phyloP scores from a whole-genome alignment of 768 basidiomycete genomes.

The Suillus lakei region DNA sequence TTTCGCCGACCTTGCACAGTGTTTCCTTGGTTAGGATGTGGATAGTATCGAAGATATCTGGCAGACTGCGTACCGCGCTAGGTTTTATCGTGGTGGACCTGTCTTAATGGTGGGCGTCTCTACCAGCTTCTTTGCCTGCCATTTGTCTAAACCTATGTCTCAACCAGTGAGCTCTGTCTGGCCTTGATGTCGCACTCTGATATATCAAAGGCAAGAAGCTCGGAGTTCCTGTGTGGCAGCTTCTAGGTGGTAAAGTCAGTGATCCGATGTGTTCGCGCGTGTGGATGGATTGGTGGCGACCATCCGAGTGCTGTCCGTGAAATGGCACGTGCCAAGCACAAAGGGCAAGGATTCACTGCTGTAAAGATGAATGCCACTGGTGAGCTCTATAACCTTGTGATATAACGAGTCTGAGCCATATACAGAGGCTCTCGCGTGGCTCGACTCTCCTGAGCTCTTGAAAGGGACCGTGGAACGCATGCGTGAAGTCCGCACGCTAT shows the following conservation, averaged over 20 bases:
- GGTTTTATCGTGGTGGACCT: constrained; percentile 75
- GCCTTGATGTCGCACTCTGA: constrained; percentile 74
- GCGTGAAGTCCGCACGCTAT: constrained; percentile 52
- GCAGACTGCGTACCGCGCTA: constrained; percentile 65
- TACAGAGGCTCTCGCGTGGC: no score
- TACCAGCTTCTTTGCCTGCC: background rate
- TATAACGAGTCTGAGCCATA: no score
- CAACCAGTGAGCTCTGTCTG: constrained; percentile 53
- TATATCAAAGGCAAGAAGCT: constrained; percentile 82
- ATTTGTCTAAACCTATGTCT: background rate
- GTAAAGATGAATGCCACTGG: constrained; percentile 77
- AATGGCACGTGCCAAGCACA: constrained; percentile 55
- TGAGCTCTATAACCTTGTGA: constrained; percentile 25
- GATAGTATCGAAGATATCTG: constrained; percentile 75
- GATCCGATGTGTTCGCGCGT: constrained; percentile 60
- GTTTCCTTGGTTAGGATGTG: constrained; percentile 64
- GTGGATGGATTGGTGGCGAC: constrained; percentile 61
- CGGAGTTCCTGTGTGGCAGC: constrained; percentile 65
- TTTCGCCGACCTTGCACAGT: constrained; percentile 56
- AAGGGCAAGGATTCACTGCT: constrained; percentile 65
- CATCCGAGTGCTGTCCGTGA: constrained; percentile 50
- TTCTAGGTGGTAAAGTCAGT: constrained; percentile 72
- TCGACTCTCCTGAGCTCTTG: no score
- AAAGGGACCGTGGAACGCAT: constrained; percentile 57
- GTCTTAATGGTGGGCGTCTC: no score